Evolutionary conservation across 495 filamentous ascomycete species (phyloP).

Genomic region (Penicillium taxi): DNA sequence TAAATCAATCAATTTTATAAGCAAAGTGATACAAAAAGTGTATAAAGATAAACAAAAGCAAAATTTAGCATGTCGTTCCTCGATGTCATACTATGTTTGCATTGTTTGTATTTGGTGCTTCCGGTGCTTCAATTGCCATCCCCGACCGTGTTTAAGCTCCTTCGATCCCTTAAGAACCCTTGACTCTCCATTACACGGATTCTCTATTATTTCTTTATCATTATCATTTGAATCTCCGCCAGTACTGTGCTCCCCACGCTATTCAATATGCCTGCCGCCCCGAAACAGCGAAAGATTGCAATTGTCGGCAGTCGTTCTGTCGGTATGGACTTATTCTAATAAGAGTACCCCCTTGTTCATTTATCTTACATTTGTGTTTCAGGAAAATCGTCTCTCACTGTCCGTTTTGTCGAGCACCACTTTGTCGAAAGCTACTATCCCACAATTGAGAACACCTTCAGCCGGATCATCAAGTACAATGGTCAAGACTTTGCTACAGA

Average conservation of each 20-base stretch:
- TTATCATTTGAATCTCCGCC: not conserved
- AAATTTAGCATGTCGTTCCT: no score
- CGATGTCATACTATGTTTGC: no score
- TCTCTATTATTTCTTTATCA: not conserved
- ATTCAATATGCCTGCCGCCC: slow-evolving; percentile 65
- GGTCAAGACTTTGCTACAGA: slow-evolving; percentile 91
- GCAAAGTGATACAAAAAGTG: no score
- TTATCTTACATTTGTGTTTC: slow-evolving; percentile 1
- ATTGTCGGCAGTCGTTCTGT: slow-evolving; percentile 97
- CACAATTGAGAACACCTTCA: slow-evolving; percentile 98
- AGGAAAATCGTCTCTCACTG: slow-evolving; percentile 98
- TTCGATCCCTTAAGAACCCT: not conserved
- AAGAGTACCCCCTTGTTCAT: not conserved
- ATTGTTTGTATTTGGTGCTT: slow-evolving; percentile 22
- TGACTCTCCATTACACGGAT: not conserved
- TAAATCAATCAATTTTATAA: no score
- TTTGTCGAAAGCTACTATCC: slow-evolving; percentile 99
- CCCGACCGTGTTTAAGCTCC: slow-evolving; percentile 5
- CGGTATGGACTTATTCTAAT: slow-evolving; percentile 48
- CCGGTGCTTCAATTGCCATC: slow-evolving; percentile 24
- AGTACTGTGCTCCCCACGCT: not conserved
- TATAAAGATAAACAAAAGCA: not conserved
- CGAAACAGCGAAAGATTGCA: slow-evolving; percentile 96
- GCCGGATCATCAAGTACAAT: slow-evolving; percentile 84
- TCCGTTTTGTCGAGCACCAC: slow-evolving; percentile 94